Evolutionary conservation across 345 rosid genomes (phyloP).

Genomic region (Bruguiera parviflora): DNA sequence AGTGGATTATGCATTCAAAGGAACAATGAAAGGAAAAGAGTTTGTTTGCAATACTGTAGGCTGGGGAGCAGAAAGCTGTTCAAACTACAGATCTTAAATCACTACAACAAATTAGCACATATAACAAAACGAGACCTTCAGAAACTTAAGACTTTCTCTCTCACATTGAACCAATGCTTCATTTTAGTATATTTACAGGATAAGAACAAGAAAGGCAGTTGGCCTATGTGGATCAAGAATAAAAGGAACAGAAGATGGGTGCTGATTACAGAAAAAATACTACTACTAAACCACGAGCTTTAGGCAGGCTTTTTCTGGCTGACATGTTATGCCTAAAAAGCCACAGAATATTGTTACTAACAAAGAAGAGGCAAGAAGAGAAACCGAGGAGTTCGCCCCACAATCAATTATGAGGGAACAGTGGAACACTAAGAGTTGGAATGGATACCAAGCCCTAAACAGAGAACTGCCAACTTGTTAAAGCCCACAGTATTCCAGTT

Average conservation of each 20-base stretch:
- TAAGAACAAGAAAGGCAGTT: background rate
- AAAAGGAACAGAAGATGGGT: background rate
- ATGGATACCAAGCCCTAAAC: background rate
- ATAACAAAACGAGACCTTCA: background rate
- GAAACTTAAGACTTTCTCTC: background rate
- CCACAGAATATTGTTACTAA: background rate
- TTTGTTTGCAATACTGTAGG: no score
- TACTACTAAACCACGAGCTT: background rate
- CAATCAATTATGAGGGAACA: background rate
- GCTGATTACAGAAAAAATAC: background rate
- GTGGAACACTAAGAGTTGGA: background rate
- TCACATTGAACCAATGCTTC: background rate
- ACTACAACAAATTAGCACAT: background rate
- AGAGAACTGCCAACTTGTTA: background rate
- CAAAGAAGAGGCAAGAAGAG: background rate
- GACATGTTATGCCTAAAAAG: background rate
- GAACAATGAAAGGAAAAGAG: no score
- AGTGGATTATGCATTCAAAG: no score
- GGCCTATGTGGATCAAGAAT: background rate
- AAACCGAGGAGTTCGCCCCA: background rate
- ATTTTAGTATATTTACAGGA: background rate
- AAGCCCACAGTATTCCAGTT: background rate
- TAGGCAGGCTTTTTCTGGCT: background rate
- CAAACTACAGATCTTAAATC: background rate
- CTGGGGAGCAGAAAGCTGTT: no score